Conservation (phyloP, 352 stramenopile species). For the Globisporangium canariense region DNA sequence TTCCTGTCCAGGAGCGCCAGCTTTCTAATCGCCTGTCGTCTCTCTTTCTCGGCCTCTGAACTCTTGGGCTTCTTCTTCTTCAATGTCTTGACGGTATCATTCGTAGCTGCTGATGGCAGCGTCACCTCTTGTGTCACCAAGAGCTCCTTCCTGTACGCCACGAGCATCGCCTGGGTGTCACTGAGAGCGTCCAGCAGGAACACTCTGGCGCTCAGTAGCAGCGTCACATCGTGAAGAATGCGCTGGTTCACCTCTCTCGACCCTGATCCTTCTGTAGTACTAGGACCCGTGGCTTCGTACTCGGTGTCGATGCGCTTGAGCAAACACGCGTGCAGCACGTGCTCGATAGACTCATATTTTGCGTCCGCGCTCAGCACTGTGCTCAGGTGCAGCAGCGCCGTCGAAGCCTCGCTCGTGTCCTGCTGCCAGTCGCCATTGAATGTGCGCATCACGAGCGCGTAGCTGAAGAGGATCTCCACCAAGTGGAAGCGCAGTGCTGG, state of each 20-base stretch:
- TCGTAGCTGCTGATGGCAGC: not conserved
- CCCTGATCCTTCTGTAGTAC: not conserved
- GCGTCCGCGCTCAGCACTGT: slow-evolving; percentile 46
- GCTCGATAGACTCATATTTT: slow-evolving; percentile 41
- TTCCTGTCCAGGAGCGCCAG: slow-evolving; percentile 45
- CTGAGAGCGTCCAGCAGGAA: slow-evolving; percentile 70
- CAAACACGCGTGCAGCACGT: slow-evolving; percentile 42
- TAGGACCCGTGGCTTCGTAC: not conserved
- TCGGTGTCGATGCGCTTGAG: slow-evolving; percentile 22
- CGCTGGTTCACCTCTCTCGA: slow-evolving; percentile 21
- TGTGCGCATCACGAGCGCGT: slow-evolving; percentile 58
- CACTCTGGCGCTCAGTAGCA: slow-evolving; percentile 32
- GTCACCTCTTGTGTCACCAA: not conserved
- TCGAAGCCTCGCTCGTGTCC: slow-evolving; percentile 45
- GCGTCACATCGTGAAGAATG: slow-evolving; percentile 39
- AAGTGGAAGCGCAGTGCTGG: slow-evolving; percentile 53
- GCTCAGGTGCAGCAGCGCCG: slow-evolving; percentile 43
- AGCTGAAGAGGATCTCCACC: slow-evolving; percentile 67
- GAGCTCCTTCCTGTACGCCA: slow-evolving; percentile 29
- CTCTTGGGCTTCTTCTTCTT: slow-evolving; percentile 21
- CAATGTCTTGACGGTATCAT: not conserved
- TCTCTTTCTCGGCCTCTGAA: slow-evolving; percentile 17
- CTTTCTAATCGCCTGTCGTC: slow-evolving; percentile 21
- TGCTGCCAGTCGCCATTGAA: slow-evolving; percentile 80
- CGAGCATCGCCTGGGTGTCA: slow-evolving; percentile 44